phyloP scores from a whole-genome alignment of 768 basidiomycete species.

The Lentinula guzmanii region DNA sequence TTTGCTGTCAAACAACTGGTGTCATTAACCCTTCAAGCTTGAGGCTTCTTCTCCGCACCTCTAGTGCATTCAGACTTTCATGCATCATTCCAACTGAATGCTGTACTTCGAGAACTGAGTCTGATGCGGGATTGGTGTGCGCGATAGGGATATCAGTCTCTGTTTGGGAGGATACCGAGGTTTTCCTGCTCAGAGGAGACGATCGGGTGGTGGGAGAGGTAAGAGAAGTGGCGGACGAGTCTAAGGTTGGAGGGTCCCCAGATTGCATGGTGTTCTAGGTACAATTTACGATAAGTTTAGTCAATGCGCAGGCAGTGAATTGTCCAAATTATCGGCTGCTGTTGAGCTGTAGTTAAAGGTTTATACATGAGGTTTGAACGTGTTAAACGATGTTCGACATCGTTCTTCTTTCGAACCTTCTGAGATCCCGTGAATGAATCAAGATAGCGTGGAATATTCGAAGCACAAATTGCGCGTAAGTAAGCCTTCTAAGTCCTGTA shows the following conservation, averaged over 20 bases:
- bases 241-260: background rate
- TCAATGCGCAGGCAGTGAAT: slow-evolving; percentile 1
- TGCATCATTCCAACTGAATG: background rate
- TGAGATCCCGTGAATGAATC: background rate
- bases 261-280: background rate
- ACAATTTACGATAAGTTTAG: background rate
- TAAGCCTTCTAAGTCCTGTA: background rate
- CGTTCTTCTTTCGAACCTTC: background rate
- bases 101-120: background rate
- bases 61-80: background rate
- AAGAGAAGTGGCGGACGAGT: background rate
- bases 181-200: background rate
- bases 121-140: background rate
- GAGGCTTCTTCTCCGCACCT: background rate
- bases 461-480: background rate
- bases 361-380: background rate
- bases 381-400: background rate
- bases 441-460: background rate
- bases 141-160: background rate
- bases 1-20: background rate
- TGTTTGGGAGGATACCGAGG: background rate
- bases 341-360: background rate
- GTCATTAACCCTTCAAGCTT: background rate
- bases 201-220: slow-evolving; percentile 8
- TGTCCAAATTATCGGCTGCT: background rate